Conservation (phyloP, 495 filamentous ascomycete species). For the Lasiosphaeriaceae sp. region DNA sequence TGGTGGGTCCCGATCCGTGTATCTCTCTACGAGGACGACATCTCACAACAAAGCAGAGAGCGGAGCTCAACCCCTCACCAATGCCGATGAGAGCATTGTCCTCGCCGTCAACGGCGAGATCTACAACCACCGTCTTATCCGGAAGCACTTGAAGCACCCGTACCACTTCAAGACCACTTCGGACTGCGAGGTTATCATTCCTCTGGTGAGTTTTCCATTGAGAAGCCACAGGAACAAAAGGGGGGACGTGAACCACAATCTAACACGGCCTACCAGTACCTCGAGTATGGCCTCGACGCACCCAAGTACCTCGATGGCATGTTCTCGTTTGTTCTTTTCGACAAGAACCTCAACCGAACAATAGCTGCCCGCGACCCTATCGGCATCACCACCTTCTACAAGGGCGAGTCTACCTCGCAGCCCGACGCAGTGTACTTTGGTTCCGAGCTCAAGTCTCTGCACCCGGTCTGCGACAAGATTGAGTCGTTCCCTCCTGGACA, state of each 20-base stretch:
- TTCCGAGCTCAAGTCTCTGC: constrained; percentile 90
- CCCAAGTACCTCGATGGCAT: constrained; percentile 96
- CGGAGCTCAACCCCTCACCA: constrained; percentile 92
- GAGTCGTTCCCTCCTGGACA: constrained; percentile 92
- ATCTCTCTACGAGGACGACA: constrained; percentile 12
- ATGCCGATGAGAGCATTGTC: constrained; percentile 79
- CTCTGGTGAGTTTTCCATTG: constrained; percentile 62
- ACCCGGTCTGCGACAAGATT: constrained; percentile 93
- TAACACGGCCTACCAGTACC: constrained; percentile 57
- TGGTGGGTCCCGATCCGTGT: constrained; percentile 55
- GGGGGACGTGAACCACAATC: background rate
- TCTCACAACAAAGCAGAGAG: constrained; percentile 59
- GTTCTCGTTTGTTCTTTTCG: constrained; percentile 98
- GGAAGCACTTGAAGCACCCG: constrained; percentile 72
- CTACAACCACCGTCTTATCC: constrained; percentile 94
- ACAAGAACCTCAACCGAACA: constrained; percentile 84
- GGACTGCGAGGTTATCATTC: constrained; percentile 97
- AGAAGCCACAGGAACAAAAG: background rate
- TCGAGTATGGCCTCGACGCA: constrained; percentile 86
- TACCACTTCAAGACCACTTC: constrained; percentile 97
- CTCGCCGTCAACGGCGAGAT: constrained; percentile 99
- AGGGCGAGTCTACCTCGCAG: constrained; percentile 78
- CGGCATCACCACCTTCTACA: constrained; percentile 95
- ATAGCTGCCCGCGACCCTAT: constrained; percentile 95
- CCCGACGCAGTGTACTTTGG: constrained; percentile 90